phyloP scores from a whole-genome alignment of 441 rosid genomes.

The Gossypium aridum region DNA sequence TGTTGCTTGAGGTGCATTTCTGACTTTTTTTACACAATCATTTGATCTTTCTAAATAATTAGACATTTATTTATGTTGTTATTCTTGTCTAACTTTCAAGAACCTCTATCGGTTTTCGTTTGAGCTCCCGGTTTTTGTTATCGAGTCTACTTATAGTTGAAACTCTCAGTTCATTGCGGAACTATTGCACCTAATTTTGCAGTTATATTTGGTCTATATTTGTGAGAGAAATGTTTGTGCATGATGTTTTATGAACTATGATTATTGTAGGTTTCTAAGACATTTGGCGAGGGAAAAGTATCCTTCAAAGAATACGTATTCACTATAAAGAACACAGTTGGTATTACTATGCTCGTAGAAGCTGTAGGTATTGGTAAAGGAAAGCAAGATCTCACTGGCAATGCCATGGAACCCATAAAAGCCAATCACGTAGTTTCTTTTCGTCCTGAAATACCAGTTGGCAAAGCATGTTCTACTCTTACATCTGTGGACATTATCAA shows the following conservation, averaged over 20 bases:
- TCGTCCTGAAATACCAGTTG: slow-evolving; percentile 42
- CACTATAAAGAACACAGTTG: slow-evolving; percentile 42
- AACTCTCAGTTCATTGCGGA: neutral
- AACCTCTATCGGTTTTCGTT: neutral
- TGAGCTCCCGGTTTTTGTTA: neutral
- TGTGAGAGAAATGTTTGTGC: neutral
- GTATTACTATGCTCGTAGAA: slow-evolving; percentile 39
- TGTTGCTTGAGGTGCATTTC: slow-evolving; percentile 53
- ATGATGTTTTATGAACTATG: neutral
- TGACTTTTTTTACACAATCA: neutral
- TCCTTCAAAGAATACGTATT: slow-evolving; percentile 60
- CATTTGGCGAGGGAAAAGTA: slow-evolving; percentile 54
- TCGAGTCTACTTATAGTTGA: neutral
- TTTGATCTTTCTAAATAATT: neutral
- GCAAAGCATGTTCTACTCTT: slow-evolving; percentile 47
- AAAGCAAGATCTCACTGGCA: slow-evolving; percentile 48
- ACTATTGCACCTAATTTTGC: neutral
- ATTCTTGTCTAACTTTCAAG: neutral
- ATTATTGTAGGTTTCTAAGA: slow-evolving; percentile 40
- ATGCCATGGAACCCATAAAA: slow-evolving; percentile 34
- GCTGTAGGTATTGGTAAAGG: slow-evolving; percentile 72
- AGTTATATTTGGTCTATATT: neutral
- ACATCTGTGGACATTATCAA: slow-evolving; percentile 37
- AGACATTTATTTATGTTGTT: neutral
- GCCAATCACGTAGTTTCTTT: slow-evolving; percentile 19